These are phyloP conservation scores for Pythium guiyangense DNA, from an alignment of 352 stramenopile species.

Conservation along the genomic window DNA sequence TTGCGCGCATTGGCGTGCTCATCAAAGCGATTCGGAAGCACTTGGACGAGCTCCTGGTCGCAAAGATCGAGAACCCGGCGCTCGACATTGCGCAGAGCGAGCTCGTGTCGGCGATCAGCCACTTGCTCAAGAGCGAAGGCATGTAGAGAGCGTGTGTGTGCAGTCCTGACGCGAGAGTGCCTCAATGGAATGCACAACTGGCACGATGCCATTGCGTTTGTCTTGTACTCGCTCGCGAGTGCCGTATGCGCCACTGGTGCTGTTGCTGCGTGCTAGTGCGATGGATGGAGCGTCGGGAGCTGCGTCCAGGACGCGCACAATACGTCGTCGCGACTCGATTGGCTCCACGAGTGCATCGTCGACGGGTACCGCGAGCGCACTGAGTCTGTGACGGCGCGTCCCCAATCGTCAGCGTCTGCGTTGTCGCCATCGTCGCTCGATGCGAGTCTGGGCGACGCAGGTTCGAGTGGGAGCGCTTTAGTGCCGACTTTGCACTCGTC, in stretches of 20 bases:
- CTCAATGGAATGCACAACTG: too few species aligned
- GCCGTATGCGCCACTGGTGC: too few species aligned
- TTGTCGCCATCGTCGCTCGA: neutral
- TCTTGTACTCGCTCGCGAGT: too few species aligned
- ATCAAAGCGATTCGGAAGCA: conserved; percentile 94
- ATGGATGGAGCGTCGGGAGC: conserved; percentile 3
- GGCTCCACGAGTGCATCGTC: conserved; percentile 11
- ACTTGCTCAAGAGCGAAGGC: conserved; percentile 77
- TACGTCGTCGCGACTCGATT: conserved; percentile 7
- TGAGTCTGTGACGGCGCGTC: neutral
- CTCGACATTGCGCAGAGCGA: conserved; percentile 89
- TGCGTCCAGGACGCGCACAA: conserved; percentile 12
- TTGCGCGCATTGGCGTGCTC: conserved; percentile 93
- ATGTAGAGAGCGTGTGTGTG: conserved; percentile 31
- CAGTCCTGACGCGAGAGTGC: too few species aligned
- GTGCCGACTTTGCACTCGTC: too few species aligned
- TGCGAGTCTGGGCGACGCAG: neutral
- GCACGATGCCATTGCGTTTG: too few species aligned
- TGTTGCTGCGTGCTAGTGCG: neutral
- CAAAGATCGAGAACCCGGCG: conserved; percentile 93
- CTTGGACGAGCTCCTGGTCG: conserved; percentile 90
- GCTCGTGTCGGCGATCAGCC: conserved; percentile 75
- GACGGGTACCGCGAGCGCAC: conserved; percentile 11
- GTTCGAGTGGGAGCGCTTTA: too few species aligned
- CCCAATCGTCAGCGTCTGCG: neutral